Evolutionary conservation across 129 eudicot species (phyloP).

Genomic region (Arctium minus): DNA sequence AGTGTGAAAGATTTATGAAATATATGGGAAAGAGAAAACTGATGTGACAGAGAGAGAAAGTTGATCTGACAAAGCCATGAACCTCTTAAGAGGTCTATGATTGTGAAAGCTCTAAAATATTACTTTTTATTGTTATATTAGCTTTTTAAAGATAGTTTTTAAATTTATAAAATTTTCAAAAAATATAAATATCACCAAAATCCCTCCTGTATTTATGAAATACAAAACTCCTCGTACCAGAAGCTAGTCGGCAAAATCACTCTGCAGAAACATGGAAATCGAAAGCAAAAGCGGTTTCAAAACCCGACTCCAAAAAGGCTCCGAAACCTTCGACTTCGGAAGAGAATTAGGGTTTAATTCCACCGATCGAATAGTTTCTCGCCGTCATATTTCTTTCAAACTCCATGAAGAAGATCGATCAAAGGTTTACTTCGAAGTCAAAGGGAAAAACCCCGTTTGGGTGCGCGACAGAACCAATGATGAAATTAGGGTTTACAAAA

Average conservation of each 20-base stretch:
- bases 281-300: slow-evolving; percentile 43
- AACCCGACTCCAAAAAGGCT: slow-evolving; percentile 32
- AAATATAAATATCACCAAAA: too few relatives aligned
- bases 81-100: too few relatives aligned
- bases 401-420: slow-evolving; percentile 24
- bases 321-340: slow-evolving; percentile 35
- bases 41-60: too few relatives aligned
- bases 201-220: too few relatives aligned
- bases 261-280: slow-evolving; percentile 55
- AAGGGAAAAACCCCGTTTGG: slow-evolving; percentile 78
- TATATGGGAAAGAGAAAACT: too few relatives aligned
- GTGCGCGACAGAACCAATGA: slow-evolving; percentile 17
- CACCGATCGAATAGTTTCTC: slow-evolving; percentile 64
- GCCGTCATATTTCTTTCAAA: slow-evolving; percentile 55
- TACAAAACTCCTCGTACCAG: background rate
- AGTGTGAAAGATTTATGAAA: too few relatives aligned
- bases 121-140: too few relatives aligned
- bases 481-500: slow-evolving; percentile 45
- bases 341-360: slow-evolving; percentile 42
- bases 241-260: background rate
- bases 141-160: too few relatives aligned
- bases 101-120: too few relatives aligned
- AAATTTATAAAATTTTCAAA: too few relatives aligned
- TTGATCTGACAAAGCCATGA: too few relatives aligned
- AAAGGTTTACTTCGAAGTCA: slow-evolving; percentile 45